Evolutionary conservation across 1,284 basidiomycete species (phyloP), one percentile per base, ranked within the genome.

Genomic region (Ceratorhiza oryzae-sativae): DNA sequence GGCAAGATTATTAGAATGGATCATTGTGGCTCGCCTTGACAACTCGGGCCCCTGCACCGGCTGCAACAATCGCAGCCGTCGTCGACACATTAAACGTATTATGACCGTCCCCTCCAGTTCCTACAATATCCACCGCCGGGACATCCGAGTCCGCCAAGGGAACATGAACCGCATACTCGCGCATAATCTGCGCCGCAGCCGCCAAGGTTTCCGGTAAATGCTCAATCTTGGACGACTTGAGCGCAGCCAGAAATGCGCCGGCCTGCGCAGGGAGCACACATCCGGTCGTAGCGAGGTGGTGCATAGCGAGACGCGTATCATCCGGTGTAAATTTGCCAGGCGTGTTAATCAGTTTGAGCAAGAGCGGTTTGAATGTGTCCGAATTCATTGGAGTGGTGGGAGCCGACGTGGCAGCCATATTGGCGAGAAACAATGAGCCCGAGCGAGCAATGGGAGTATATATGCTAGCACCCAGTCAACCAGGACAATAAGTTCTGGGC

Each of bases 81-180:
- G 97, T 98, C 77, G 94, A 97, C 53, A 98, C 96, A 80, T 99
- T 98, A 86, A 97, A 99, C 0, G 97, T 92, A 78, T 98, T 94
- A 82, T 97, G 90, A 0, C 96, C 96, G 81, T 98, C 97, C 12
- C 97, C 97, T n/a, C 97, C 97, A 0, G 90, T 92, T 15, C 92
- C 86, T 65, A 90, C 90, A 73, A 84, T 88, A 81, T 83, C 89
- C 10, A 83, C 82, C 53, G 80, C 74, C 2, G 51, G 51, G 1
- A 80, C 80, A 1, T 75, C 75, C 71, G 81, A 81, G 1, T 78
- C 79, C 70, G 80, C 79, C 0, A 80, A 79, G 51, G 80, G 78
- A 20, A 93, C 83, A 0, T 80, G 81, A 0, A 87, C 87, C 3
- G 93, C 87, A 55, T 89, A 87, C 39, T 85, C 81, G 42, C 89